phyloP scores from a whole-genome alignment of 139 green algal species.

The Chlorella vulgaris region DNA sequence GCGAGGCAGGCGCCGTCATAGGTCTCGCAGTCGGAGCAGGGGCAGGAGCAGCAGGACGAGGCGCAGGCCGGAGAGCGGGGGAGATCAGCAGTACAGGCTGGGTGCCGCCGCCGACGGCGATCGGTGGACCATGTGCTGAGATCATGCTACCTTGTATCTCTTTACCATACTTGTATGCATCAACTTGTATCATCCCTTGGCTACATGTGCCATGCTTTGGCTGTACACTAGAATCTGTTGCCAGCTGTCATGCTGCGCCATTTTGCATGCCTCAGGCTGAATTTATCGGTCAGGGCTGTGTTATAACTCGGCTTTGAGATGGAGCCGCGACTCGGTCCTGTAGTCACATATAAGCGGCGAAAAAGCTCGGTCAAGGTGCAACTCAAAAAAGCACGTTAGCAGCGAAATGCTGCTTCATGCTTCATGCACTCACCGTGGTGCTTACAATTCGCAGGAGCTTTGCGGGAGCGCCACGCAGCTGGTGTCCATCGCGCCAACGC shows the following conservation, averaged over 20 bases:
- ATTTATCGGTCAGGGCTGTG: background rate
- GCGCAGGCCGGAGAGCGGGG: background rate
- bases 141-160: background rate
- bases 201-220: no score
- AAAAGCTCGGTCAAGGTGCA: background rate
- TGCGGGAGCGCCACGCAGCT: conserved; percentile 14
- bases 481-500: conserved; percentile 9
- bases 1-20: no score
- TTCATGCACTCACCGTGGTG: no score
- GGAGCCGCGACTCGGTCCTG: conserved; percentile 6
- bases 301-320: background rate
- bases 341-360: conserved; percentile 4
- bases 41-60: background rate
- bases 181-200: no score
- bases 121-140: conserved; percentile 13
- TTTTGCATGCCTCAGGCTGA: background rate
- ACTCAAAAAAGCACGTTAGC: no score
- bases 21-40: background rate
- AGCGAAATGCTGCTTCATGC: no score
- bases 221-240: no score
- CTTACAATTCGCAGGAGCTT: background rate
- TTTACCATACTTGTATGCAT: background rate
- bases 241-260: no score
- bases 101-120: background rate
- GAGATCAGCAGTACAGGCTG: background rate